These are phyloP conservation scores for Macrophomina tecta DNA, from an alignment of 2,329 filamentous ascomycete genomes.

Conservation along the genomic window DNA sequence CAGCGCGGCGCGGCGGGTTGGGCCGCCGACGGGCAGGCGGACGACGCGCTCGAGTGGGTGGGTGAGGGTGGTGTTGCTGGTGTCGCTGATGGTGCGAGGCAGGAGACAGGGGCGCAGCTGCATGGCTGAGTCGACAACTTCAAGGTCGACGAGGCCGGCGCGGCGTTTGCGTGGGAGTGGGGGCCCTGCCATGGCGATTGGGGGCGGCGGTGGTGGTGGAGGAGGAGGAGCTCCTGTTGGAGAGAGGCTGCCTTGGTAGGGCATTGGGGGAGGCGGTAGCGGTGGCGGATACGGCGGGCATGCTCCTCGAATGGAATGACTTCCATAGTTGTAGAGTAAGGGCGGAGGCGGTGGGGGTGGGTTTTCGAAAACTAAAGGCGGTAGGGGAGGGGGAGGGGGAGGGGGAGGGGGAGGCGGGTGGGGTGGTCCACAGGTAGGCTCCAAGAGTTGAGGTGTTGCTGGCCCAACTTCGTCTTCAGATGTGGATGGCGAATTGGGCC, in stretches of 20 bases:
- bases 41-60: constrained; percentile 13
- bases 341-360: not conserved
- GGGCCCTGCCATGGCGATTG: not conserved
- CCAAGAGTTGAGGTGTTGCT: not conserved
- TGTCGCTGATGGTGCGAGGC: too few relatives aligned
- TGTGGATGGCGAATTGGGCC: not conserved
- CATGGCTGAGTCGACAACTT: not conserved
- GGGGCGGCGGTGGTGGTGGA: not conserved
- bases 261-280: not conserved
- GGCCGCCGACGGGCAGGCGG: not conserved
- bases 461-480: not conserved
- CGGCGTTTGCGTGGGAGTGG: not conserved
- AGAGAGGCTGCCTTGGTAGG: not conserved
- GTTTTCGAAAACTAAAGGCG: not conserved
- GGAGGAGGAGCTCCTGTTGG: too few relatives aligned
- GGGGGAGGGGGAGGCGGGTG: not conserved
- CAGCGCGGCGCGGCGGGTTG: not conserved
- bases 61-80: not conserved
- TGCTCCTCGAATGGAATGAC: not conserved
- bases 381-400: not conserved
- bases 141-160: not conserved
- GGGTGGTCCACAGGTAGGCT: not conserved
- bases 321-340: not conserved
- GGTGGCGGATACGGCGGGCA: not conserved
- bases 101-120: not conserved